Conservation (phyloP, 371 early-diverging fungal species). For the Gilbertella persicaria region DNA sequence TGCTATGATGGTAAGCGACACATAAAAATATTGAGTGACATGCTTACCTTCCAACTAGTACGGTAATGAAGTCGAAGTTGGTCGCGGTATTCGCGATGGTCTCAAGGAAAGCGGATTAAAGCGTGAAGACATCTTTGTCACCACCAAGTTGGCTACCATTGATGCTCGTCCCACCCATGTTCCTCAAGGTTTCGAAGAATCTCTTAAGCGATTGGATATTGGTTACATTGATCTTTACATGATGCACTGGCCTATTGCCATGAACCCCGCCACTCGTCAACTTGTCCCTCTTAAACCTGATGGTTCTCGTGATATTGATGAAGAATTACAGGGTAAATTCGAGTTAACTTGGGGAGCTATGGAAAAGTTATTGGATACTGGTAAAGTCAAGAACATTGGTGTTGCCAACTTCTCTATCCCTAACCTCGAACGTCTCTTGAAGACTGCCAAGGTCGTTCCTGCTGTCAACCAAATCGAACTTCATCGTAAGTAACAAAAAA, state of each 20-base stretch:
- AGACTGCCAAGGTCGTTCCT: slow-evolving; percentile 60
- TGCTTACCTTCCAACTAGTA: slow-evolving; percentile 40
- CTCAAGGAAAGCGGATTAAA: slow-evolving; percentile 49
- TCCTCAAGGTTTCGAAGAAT: slow-evolving; percentile 47
- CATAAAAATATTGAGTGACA: slow-evolving; percentile 13
- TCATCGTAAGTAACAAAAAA: slow-evolving; percentile 54
- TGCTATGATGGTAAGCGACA: slow-evolving; percentile 46
- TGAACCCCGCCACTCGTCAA: slow-evolving; percentile 36
- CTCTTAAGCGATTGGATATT: slow-evolving; percentile 54
- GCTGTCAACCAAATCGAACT: slow-evolving; percentile 71
- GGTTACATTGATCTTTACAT: slow-evolving; percentile 76
- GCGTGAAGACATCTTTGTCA: slow-evolving; percentile 83
- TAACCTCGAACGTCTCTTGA: slow-evolving; percentile 52
- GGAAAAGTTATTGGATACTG: slow-evolving; percentile 64
- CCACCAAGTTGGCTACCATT: slow-evolving; percentile 84
- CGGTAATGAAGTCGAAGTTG: slow-evolving; percentile 72
- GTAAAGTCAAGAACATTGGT: slow-evolving; percentile 69
- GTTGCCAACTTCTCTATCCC: slow-evolving; percentile 64
- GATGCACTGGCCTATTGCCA: slow-evolving; percentile 50
- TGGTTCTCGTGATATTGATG: slow-evolving; percentile 43
- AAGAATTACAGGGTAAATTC: slow-evolving; percentile 23
- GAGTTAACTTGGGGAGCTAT: slow-evolving; percentile 56
- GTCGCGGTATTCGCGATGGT: slow-evolving; percentile 57
- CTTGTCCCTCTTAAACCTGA: slow-evolving; percentile 33
- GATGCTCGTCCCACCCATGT: slow-evolving; percentile 50